A percentile compares a stretch with the other conserved stretches of the same genome.
Evolutionary conservation across 345 rosid genomes (phyloP).

Genomic region (Aquilaria yunnanensis): DNA sequence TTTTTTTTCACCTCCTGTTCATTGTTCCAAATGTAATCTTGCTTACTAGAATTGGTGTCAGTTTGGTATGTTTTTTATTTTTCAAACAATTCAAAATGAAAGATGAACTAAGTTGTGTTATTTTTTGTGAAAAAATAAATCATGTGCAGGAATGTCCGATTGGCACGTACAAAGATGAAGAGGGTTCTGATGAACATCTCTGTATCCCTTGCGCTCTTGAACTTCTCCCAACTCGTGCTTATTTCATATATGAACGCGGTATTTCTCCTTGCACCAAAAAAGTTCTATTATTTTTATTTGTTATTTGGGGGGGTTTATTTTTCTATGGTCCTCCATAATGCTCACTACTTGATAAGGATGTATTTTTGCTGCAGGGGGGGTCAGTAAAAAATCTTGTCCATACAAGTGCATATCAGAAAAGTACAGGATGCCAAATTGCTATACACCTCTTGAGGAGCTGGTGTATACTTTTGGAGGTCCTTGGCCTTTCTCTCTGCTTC

Average conservation of each 20-base stretch:
- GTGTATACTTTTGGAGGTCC: slow-evolving; percentile 93
- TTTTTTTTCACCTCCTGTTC: too few species aligned
- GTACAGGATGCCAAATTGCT: slow-evolving; percentile 96
- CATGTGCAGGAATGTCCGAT: slow-evolving; percentile 83
- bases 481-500: slow-evolving; percentile 67
- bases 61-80: background rate
- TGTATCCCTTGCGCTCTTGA: slow-evolving; percentile 82
- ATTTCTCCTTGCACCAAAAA: slow-evolving; percentile 9
- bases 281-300: slow-evolving; percentile 10
- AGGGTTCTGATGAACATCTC: slow-evolving; percentile 79
- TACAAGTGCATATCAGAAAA: slow-evolving; percentile 85
- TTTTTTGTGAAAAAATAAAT: slow-evolving; percentile 8
- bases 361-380: slow-evolving; percentile 67
- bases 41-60: too few species aligned
- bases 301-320: slow-evolving; percentile 5
- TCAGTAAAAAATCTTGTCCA: slow-evolving; percentile 58
- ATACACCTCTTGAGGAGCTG: slow-evolving; percentile 94
- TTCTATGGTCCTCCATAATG: background rate
- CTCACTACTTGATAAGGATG: slow-evolving; percentile 17
- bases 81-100: background rate
- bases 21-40: too few species aligned
- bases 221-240: slow-evolving; percentile 77
- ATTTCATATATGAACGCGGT: slow-evolving; percentile 84
- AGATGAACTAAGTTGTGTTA: background rate
- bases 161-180: slow-evolving; percentile 85